Evolutionary conservation across 768 basidiomycete species (phyloP).

Genomic region (Hypholoma fasciculare): DNA sequence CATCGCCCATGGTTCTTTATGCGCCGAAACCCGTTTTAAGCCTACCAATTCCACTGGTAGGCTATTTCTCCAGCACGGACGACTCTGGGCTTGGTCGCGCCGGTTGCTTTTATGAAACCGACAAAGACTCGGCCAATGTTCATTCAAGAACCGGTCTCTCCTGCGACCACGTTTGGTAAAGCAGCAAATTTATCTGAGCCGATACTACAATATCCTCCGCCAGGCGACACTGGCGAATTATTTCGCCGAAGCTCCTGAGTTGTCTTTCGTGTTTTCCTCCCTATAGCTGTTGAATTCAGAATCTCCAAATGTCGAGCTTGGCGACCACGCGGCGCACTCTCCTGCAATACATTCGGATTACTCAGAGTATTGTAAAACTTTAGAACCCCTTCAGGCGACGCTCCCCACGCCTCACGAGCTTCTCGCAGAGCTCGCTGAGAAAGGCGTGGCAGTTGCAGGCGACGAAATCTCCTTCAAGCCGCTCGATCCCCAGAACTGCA

Average conservation of each 20-base stretch:
- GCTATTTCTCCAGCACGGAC: not conserved
- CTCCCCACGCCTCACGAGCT: constrained; percentile 71
- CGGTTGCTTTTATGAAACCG: not conserved
- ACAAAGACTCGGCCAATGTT: not conserved
- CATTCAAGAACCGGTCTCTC: too few species aligned
- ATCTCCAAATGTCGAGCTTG: too few species aligned
- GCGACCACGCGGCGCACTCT: too few species aligned
- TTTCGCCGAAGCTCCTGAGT: too few species aligned
- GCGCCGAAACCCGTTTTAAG: constrained; percentile 17
- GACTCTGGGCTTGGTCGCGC: not conserved
- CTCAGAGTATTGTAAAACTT: not conserved
- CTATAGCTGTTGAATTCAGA: too few species aligned
- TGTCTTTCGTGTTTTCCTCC: too few species aligned
- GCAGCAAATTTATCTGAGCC: too few species aligned
- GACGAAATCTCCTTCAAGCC: constrained; percentile 45
- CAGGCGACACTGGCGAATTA: too few species aligned
- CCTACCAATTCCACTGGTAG: constrained; percentile 1
- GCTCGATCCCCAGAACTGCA: constrained; percentile 66
- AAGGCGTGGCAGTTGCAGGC: constrained; percentile 6
- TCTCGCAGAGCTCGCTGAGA: constrained; percentile 42
- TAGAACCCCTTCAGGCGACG: constrained; percentile 24
- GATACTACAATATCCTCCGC: too few species aligned
- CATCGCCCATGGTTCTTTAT: not conserved
- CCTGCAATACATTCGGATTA: not conserved
- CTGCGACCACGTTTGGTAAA: too few species aligned